A percentile compares a stretch with the other conserved stretches of the same genome.
phyloP scores from a whole-genome alignment of 495 filamentous ascomycete genomes.

The Tuber umbilicatum region DNA sequence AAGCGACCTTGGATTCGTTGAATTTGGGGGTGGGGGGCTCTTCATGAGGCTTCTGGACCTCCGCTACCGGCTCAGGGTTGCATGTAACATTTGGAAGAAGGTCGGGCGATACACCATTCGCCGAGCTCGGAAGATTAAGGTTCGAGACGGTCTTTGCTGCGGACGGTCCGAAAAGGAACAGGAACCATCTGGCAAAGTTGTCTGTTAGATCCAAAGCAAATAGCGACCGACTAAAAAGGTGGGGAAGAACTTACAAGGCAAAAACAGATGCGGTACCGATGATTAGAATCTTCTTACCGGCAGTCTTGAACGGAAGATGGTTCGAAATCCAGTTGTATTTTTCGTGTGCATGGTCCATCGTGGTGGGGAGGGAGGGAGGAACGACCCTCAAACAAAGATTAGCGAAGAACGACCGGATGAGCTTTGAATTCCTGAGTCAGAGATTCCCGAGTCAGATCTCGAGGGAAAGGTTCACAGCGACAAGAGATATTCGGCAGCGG shows the following conservation, averaged over 20 bases:
- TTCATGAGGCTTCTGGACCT: slow-evolving; percentile 6
- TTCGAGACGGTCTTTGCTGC: slow-evolving; percentile 2
- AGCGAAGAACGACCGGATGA: not conserved
- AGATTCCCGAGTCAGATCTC: no score
- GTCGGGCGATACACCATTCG: not conserved
- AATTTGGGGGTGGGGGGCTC: slow-evolving; percentile 37
- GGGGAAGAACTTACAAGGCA: not conserved
- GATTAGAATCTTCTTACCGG: not conserved
- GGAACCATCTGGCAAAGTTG: slow-evolving; percentile 6
- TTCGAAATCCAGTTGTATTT: slow-evolving; percentile 3
- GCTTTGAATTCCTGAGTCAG: not conserved
- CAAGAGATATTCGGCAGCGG: not conserved
- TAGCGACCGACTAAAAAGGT: not conserved
- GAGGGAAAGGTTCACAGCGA: not conserved
- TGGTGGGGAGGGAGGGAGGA: slow-evolving; percentile 4
- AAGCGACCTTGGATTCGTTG: slow-evolving; percentile 49
- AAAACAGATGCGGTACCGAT: not conserved
- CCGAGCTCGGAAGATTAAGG: not conserved
- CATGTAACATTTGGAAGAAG: not conserved
- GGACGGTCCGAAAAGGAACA: slow-evolving; percentile 11
- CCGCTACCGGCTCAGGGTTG: not conserved
- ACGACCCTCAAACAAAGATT: not conserved
- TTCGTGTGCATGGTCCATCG: not conserved
- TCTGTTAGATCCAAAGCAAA: not conserved
- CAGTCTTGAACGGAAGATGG: slow-evolving; percentile 1